Base-by-base conservation (phyloP, 2,329 filamentous ascomycete genomes). In the Trichoderma semiorbis region DNA sequence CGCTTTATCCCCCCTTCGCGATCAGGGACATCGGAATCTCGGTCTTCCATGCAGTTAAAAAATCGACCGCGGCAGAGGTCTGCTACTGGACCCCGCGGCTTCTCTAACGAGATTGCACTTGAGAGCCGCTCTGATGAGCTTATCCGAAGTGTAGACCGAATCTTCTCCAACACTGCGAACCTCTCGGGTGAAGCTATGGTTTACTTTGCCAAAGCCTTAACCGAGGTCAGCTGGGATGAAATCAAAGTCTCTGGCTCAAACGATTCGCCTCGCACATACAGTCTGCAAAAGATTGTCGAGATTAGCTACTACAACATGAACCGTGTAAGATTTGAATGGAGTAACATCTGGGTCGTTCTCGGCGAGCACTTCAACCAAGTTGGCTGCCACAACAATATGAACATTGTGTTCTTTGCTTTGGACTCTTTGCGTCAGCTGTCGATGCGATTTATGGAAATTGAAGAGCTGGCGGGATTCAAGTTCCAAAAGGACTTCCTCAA, bases 291-390 rank as follows among this genome's bases (percentile, higher is more conserved):
- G 82, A 89, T 99, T 74, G 97, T 99, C 18, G 96, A 99, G 82
- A 98, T 99, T 81, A 97, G 94, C 80, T 98, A 97, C 82, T 99
- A 99, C 89, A 99, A 99, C 84, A 99, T 99, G 96, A 94, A 93
- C 72, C 91, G 96, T 85, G 95, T 99, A 43, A 92, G 96, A 77
- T 98, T 98, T 77, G 96, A 99, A 80, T 99, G 96, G 96, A 97
- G 93, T 14, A 95, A 92, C 77, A 97, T 99, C 72, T 99, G 96
- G 96, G 93, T 93, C 74, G 93, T 99, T 1, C 88, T 99, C n/a
- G 96, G 96, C 16, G 93, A 97, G 79, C 97, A 99, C 79, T 99
- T 99, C 86, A 98, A 98, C 80, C 92, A 95, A 74, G 96, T 99
- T 73, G 97, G 97, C 68, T 98, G 95, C 78, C 95, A 98, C 78